Evolutionary conservation across 768 basidiomycete species (phyloP).

Genomic region (Podaxis mareebaensis): DNA sequence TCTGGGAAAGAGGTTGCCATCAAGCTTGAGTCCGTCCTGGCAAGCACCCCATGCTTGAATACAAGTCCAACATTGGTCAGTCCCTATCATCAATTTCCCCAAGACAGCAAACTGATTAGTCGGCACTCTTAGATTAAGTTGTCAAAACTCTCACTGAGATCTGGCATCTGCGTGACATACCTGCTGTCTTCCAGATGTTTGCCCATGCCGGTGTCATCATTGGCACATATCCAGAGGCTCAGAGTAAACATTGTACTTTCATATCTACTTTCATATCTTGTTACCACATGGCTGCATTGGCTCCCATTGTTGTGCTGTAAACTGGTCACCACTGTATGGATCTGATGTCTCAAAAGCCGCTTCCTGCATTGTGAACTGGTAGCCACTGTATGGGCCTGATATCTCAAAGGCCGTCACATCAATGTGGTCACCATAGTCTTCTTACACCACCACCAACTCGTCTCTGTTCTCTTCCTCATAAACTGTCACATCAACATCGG

Average conservation of each 20-base stretch:
- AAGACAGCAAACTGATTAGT: constrained; percentile 9
- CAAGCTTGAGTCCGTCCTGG: too few relatives aligned
- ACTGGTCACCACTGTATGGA: background rate
- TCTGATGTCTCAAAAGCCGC: too few relatives aligned
- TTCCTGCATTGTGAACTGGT: too few relatives aligned
- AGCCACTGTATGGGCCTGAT: too few relatives aligned
- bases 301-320: constrained; percentile 18
- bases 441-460: too few relatives aligned
- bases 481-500: too few relatives aligned
- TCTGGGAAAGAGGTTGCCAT: too few relatives aligned
- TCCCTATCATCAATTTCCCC: constrained; percentile 16
- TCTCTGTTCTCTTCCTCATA: too few relatives aligned
- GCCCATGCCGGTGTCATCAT: constrained; percentile 13
- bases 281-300: constrained; percentile 34
- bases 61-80: constrained; percentile 50
- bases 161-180: constrained; percentile 79
- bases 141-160: constrained; percentile 76
- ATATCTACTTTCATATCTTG: constrained; percentile 40
- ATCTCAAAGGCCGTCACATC: too few relatives aligned
- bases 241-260: too few relatives aligned
- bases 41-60: too few relatives aligned
- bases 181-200: constrained; percentile 41
- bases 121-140: constrained; percentile 61
- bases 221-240: background rate
- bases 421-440: too few relatives aligned